These are phyloP conservation scores for Stagonosporopsis rhizophila DNA, from an alignment of 2,329 filamentous ascomycete genomes.

Conservation along the genomic window DNA sequence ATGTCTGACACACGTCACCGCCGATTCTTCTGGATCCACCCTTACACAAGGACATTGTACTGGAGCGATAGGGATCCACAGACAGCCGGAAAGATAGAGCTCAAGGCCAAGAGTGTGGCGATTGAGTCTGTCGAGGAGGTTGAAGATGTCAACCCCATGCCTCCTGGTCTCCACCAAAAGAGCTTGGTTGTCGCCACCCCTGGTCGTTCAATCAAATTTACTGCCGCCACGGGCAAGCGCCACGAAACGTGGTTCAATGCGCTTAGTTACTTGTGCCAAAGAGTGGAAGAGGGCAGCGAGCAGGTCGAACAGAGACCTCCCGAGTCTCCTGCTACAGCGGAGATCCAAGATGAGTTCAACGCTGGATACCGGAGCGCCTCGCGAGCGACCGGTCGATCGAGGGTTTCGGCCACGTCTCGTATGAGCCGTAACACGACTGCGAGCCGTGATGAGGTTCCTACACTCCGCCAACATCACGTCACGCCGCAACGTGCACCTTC, in stretches of 20 bases:
- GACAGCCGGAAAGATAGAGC: constrained; percentile 75
- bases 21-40: constrained; percentile 99
- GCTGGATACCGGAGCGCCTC: constrained; percentile 63
- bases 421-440: constrained; percentile 64
- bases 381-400: constrained; percentile 59
- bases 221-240: constrained; percentile 88
- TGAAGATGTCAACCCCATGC: constrained; percentile 92
- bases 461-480: constrained; percentile 54
- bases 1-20: constrained; percentile 90
- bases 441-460: constrained; percentile 51
- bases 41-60: constrained; percentile 94
- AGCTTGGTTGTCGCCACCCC: constrained; percentile 90
- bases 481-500: constrained; percentile 38
- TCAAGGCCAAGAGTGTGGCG: constrained; percentile 85
- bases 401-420: constrained; percentile 77
- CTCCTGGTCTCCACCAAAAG: constrained; percentile 92
- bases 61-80: constrained; percentile 94
- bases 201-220: constrained; percentile 89
- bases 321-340: constrained; percentile 62
- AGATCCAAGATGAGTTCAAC: constrained; percentile 78
- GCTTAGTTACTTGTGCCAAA: constrained; percentile 86
- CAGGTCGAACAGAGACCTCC: constrained; percentile 60
- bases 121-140: constrained; percentile 94
- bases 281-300: constrained; percentile 61
- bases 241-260: constrained; percentile 99